phyloP scores from a whole-genome alignment of 495 filamentous ascomycete species.

The Neurospora sp. region DNA sequence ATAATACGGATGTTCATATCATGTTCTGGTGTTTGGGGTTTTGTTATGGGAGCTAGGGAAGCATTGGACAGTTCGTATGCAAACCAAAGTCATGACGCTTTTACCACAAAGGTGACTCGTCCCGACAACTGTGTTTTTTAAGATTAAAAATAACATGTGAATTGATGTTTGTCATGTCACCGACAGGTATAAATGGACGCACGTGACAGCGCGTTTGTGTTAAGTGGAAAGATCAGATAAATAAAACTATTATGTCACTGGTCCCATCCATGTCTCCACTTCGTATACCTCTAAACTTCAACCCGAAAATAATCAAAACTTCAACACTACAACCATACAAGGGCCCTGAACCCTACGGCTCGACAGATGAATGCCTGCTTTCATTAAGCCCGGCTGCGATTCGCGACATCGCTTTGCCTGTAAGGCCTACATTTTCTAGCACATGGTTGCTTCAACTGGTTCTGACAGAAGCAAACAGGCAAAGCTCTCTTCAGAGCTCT shows the following conservation, averaged over 20 bases:
- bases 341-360: neutral
- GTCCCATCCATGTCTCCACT: neutral
- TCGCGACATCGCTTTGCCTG: slow-evolving; percentile 55
- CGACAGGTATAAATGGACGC: neutral
- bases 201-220: neutral
- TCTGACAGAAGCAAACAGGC: slow-evolving; percentile 31
- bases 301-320: neutral
- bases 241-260: neutral
- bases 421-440: slow-evolving; percentile 23
- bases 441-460: neutral
- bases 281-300: neutral
- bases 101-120: neutral
- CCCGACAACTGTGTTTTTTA: neutral
- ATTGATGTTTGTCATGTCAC: neutral
- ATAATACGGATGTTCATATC: neutral
- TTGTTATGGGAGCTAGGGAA: neutral
- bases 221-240: neutral
- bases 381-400: slow-evolving; percentile 38
- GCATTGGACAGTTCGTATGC: neutral
- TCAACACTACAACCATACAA: neutral
- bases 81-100: neutral
- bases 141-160: too few species aligned
- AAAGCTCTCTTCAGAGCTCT: slow-evolving; percentile 66
- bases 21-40: neutral
- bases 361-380: slow-evolving; percentile 26